Evolutionary conservation across 2,329 filamentous ascomycete species (phyloP).

Genomic region (Drechmeria coniospora): DNA sequence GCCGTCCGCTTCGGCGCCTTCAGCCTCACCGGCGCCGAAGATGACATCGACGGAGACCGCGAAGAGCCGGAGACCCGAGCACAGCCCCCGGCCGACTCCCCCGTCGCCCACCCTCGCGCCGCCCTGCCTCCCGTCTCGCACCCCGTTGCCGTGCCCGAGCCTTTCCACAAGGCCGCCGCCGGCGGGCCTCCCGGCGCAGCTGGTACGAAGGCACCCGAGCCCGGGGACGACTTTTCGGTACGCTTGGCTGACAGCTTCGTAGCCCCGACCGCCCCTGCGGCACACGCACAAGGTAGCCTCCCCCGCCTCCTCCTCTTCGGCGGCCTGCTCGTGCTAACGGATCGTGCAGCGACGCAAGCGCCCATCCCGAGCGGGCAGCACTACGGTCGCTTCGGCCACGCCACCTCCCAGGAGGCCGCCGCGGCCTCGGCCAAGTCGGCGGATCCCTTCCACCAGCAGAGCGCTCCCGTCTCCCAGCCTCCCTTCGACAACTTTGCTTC

Average conservation of each 20-base stretch:
- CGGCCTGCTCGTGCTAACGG: constrained; percentile 5
- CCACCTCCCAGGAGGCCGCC: constrained; percentile 42
- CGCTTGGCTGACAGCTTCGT: constrained; percentile 1
- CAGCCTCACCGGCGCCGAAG: constrained; percentile 68
- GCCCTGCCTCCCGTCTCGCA: constrained; percentile 63
- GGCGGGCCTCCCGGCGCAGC: constrained; percentile 23
- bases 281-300: constrained; percentile 13
- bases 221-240: constrained; percentile 4
- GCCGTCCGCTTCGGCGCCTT: constrained; percentile 95
- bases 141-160: constrained; percentile 36
- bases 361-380: constrained; percentile 45
- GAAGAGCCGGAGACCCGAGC: constrained; percentile 91
- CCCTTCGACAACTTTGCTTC: constrained; percentile 48
- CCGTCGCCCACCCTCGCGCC: constrained; percentile 69
- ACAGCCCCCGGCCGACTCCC: constrained; percentile 86
- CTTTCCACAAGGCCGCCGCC: constrained; percentile 40
- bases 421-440: constrained; percentile 60
- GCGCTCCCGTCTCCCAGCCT: constrained; percentile 28
- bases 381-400: constrained; percentile 55
- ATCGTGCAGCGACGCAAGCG: constrained; percentile 23
- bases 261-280: constrained; percentile 9
- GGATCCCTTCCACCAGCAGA: constrained; percentile 73
- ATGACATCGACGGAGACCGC: constrained; percentile 84
- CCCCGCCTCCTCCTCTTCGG: neutral
- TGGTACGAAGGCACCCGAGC: constrained; percentile 15